Evolutionary conservation across 108 stramenopile species (phyloP).

Genomic region (Schizochytrium sp.): DNA sequence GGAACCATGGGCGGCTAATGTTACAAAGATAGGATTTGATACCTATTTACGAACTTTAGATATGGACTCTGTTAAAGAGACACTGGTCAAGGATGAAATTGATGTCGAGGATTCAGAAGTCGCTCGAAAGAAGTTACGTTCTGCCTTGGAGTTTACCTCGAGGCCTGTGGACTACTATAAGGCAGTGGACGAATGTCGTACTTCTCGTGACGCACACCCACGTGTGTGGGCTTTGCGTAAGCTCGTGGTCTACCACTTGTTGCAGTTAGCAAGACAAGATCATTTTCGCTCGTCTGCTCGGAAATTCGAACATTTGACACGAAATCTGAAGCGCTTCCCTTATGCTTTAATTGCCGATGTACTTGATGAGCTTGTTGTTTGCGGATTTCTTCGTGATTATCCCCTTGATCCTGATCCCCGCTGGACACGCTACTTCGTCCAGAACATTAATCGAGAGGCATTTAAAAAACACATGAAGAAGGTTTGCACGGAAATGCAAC

Average conservation of each 20-base stretch:
- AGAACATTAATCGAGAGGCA: not conserved
- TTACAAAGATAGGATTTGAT: not conserved
- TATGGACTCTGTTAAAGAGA: not conserved
- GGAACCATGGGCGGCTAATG: not conserved
- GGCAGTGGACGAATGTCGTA: not conserved
- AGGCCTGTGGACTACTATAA: not conserved
- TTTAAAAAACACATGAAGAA: not conserved
- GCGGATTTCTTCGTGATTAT: not conserved
- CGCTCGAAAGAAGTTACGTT: not conserved
- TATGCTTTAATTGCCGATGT: not conserved
- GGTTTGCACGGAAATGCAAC: constrained; percentile 1
- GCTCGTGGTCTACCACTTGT: not conserved
- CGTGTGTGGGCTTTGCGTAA: not conserved
- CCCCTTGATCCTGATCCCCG: not conserved
- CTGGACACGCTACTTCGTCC: not conserved
- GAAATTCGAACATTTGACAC: not conserved
- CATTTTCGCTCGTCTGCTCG: not conserved
- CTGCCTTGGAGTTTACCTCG: not conserved
- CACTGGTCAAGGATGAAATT: not conserved
- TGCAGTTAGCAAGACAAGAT: not conserved
- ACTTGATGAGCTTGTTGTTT: not conserved
- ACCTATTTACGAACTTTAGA: not conserved
- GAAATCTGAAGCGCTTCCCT: not conserved
- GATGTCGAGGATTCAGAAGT: not conserved
- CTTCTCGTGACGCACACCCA: not conserved